These are phyloP conservation scores for Eurotiales sp. DNA, from an alignment of 2,329 filamentous ascomycete species.

Conservation along the genomic window DNA sequence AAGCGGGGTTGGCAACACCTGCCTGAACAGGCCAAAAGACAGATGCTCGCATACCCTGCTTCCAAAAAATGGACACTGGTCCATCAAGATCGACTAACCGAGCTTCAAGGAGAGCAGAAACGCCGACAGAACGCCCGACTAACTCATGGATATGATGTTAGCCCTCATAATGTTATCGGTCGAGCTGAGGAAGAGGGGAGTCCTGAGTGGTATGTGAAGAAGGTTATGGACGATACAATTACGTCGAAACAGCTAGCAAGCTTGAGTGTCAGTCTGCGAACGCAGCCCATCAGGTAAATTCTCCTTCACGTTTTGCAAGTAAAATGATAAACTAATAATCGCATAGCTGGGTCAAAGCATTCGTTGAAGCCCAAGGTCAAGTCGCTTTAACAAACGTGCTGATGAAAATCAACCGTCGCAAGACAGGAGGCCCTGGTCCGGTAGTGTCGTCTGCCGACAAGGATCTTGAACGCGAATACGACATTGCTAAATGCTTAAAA, in stretches of 20 bases:
- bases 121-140: slow-evolving; percentile 69
- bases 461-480: slow-evolving; percentile 87
- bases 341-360: slow-evolving; percentile 80
- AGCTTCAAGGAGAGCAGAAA: slow-evolving; percentile 93
- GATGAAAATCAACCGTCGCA: slow-evolving; percentile 86
- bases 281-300: slow-evolving; percentile 75
- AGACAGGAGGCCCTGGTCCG: slow-evolving; percentile 63
- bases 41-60: slow-evolving; percentile 94
- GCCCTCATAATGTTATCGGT: slow-evolving; percentile 56
- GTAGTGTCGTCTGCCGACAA: slow-evolving; percentile 61
- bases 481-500: slow-evolving; percentile 96
- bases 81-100: slow-evolving; percentile 88
- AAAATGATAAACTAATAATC: slow-evolving; percentile 1
- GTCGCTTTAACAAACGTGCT: slow-evolving; percentile 92
- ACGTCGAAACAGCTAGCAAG: slow-evolving; percentile 88
- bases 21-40: slow-evolving; percentile 86
- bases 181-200: slow-evolving; percentile 91
- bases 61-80: slow-evolving; percentile 97
- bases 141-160: slow-evolving; percentile 61
- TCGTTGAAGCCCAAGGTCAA: slow-evolving; percentile 96
- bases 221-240: slow-evolving; percentile 92
- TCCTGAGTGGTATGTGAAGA: slow-evolving; percentile 96
- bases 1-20: slow-evolving; percentile 97
- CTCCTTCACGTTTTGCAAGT: background rate
- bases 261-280: slow-evolving; percentile 88